Conservation (phyloP, 1,284 basidiomycete genomes). For the Ceratobasidium sp. region DNA sequence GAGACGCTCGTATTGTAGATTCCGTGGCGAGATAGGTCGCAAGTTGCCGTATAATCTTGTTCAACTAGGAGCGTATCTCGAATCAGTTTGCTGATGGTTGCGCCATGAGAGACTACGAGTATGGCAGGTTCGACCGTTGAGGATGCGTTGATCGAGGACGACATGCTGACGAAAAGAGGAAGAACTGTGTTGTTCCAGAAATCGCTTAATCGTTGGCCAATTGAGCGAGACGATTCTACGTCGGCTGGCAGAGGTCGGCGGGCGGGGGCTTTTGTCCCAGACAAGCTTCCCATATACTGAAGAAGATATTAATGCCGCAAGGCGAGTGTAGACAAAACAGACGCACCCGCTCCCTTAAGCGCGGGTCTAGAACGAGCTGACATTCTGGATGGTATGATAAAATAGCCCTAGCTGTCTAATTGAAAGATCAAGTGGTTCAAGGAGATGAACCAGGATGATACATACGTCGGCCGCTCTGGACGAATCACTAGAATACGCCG, state of each 20-base stretch:
- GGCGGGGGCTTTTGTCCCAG: constrained; percentile 35
- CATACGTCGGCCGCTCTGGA: constrained; percentile 41
- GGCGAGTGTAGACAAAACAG: neutral
- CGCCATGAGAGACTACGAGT: constrained; percentile 39
- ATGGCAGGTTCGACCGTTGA: constrained; percentile 7
- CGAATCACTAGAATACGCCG: constrained; percentile 39
- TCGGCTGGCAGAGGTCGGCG: constrained; percentile 20
- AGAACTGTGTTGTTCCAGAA: constrained; percentile 28
- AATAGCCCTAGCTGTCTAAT: constrained; percentile 41
- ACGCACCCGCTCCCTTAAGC: constrained; percentile 41
- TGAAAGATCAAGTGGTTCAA: neutral
- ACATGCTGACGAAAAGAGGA: neutral
- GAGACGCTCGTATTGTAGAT: constrained; percentile 33
- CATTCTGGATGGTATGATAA: constrained; percentile 32
- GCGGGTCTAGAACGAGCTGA: constrained; percentile 11
- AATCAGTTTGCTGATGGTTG: constrained; percentile 36
- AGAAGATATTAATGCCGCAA: neutral
- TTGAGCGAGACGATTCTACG: constrained; percentile 9
- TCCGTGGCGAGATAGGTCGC: constrained; percentile 17
- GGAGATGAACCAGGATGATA: neutral
- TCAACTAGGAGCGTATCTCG: constrained; percentile 8
- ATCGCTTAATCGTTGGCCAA: neutral
- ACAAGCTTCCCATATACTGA: constrained; percentile 36
- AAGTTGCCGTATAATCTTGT: constrained; percentile 12
- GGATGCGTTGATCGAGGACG: neutral